phyloP scores from a whole-genome alignment of 1,284 basidiomycete genomes.

The Entoloma clypeatum region DNA sequence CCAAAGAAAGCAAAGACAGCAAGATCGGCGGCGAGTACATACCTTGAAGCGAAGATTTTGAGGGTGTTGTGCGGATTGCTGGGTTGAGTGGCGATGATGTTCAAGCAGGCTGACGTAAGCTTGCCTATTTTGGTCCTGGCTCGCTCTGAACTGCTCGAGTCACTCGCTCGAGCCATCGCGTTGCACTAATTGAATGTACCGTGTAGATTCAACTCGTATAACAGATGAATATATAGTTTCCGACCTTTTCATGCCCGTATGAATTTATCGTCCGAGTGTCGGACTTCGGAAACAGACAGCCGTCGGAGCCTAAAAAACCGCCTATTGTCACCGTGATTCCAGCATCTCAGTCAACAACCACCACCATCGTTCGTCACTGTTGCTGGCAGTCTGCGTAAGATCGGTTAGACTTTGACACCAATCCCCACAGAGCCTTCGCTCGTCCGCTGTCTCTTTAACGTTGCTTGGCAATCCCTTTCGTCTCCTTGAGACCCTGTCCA shows the following conservation, averaged over 20 bases:
- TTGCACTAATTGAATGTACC: too few relatives aligned
- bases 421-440: conserved; percentile 22
- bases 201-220: too few relatives aligned
- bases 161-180: too few relatives aligned
- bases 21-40: conserved; percentile 21
- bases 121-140: conserved; percentile 11
- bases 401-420: conserved; percentile 30
- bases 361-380: conserved; percentile 35
- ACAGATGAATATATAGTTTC: too few relatives aligned
- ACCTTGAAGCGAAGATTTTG: conserved; percentile 40
- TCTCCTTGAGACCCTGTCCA: conserved; percentile 17
- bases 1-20: conserved; percentile 16
- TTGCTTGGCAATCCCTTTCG: conserved; percentile 12
- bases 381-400: conserved; percentile 35
- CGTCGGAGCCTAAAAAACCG: conserved; percentile 34
- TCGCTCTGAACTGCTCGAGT: not conserved
- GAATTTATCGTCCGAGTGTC: conserved; percentile 3
- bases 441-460: conserved; percentile 13
- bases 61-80: conserved; percentile 26
- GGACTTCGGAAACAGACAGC: conserved; percentile 8
- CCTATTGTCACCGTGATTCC: conserved; percentile 22
- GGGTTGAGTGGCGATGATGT: conserved; percentile 15
- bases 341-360: conserved; percentile 31
- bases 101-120: conserved; percentile 23
- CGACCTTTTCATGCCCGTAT: too few relatives aligned